phyloP scores from a whole-genome alignment of 1,139 yeast genomes.

The Protomyces inundatus region DNA sequence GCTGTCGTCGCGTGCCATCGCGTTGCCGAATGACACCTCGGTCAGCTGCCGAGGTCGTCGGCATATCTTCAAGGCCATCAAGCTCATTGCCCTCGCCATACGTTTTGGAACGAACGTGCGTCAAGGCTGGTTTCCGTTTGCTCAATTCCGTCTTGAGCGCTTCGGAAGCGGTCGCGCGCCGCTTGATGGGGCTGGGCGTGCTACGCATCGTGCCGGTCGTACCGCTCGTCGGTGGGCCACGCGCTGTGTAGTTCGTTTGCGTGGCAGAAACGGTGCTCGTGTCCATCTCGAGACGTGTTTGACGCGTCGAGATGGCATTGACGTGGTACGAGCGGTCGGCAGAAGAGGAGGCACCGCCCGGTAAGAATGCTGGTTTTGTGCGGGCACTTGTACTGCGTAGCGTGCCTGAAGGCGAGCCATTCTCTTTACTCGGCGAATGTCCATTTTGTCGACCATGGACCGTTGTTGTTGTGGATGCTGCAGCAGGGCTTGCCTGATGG shows the following conservation, averaged over 20 bases:
- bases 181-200: neutral
- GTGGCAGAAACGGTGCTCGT: neutral
- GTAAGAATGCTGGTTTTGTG: slow-evolving; percentile 5
- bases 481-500: neutral
- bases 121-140: slow-evolving; percentile 12
- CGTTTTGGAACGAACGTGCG: slow-evolving; percentile 27
- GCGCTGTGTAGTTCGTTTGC: neutral
- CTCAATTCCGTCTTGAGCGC: slow-evolving; percentile 29
- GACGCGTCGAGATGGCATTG: slow-evolving; percentile 1
- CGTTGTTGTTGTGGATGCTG: neutral
- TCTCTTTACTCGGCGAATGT: neutral
- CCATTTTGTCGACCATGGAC: too few relatives aligned
- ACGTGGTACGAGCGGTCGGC: slow-evolving; percentile 13
- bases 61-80: slow-evolving; percentile 38
- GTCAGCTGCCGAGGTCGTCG: slow-evolving; percentile 24
- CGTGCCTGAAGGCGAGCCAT: neutral
- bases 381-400: neutral
- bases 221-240: neutral
- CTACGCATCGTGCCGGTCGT: neutral
- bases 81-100: slow-evolving; percentile 40
- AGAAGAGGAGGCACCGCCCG: slow-evolving; percentile 10
- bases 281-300: neutral
- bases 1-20: neutral
- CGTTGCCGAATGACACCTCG: neutral
- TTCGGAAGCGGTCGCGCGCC: slow-evolving; percentile 24